Base-by-base conservation (phyloP, 2,329 filamentous ascomycete genomes). In the Ceratocystis lukuohia region DNA sequence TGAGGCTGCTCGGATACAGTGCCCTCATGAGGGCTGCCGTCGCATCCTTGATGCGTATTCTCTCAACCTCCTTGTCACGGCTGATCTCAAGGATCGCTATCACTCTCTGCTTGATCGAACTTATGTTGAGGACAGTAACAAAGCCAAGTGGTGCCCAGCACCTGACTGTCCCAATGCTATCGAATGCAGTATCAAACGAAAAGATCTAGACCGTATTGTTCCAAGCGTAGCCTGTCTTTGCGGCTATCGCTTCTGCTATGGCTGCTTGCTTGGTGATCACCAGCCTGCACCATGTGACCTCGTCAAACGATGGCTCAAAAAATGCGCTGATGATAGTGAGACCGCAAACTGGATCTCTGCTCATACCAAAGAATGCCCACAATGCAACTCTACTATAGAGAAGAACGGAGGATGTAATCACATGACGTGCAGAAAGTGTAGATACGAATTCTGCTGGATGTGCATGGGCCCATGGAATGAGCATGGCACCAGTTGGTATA, bases 261-360 rank as follows among this genome's bases (percentile, higher is more conserved):
- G 94, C 20, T 99, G 94, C 75, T 88, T 89, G 7, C 81, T 93
- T 41, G 85, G 82, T 69, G 94, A 99, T 72, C 94, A 99, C 73
- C 93, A 96, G 72, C 94, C 94, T 2, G 89, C 93, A 2, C 93
- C 94, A 0, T 99, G 94, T 75, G 82, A 86, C 30, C 77, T 99
- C 64, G 93, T 97, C 64, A 96, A 94, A 81, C 88, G 84, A 74
- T 99, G 94, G 94, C 76, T 99, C 12, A 96, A 96, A 80, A 99
- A 99, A 75, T 99, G 94, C 74, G 94, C 94, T 67, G 94, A 99
- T 74, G 94, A 99, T 73, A 96, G 91, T 0, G 94, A 99, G 75
- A 99, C 94, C 0, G 93, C 94, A 3, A 99, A 99, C 75, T 99
- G 94, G 94, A 99, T 99, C 69, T 96, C 93, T 0, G 94, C 94